phyloP scores from a whole-genome alignment of 2,329 filamentous ascomycete genomes.

The Aspergillus texensis region DNA sequence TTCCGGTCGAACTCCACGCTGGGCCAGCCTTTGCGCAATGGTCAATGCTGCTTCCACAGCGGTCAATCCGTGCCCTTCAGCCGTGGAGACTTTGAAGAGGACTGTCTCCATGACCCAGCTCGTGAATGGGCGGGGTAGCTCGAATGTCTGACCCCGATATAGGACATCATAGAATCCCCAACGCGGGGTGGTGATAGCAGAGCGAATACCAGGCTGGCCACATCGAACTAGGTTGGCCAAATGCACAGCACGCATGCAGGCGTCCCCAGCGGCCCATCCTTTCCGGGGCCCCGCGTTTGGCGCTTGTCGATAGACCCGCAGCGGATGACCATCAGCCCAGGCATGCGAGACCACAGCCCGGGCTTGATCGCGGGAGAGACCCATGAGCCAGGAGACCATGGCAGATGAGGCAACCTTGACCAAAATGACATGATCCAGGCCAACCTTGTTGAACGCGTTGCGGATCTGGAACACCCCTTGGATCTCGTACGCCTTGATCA shows the following conservation, averaged over 20 bases:
- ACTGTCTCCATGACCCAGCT: constrained; percentile 28
- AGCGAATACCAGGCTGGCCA: background rate
- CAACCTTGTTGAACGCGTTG: constrained; percentile 44
- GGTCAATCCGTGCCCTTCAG: constrained; percentile 38
- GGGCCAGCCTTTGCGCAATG: constrained; percentile 14
- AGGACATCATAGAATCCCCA: constrained; percentile 41
- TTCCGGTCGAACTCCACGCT: constrained; percentile 14
- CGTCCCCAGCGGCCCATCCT: constrained; percentile 48
- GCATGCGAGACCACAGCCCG: constrained; percentile 41
- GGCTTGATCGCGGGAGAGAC: constrained; percentile 33
- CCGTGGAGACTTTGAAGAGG: constrained; percentile 30
- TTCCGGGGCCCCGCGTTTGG: constrained; percentile 43
- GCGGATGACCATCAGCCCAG: constrained; percentile 44
- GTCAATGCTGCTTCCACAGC: constrained; percentile 36
- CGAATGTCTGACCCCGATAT: constrained; percentile 24
- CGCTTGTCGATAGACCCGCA: constrained; percentile 37
- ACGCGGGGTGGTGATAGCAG: constrained; percentile 32
- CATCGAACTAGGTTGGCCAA: constrained; percentile 22
- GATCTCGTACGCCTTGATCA: constrained; percentile 49
- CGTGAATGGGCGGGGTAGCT: constrained; percentile 21
- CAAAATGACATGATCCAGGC: constrained; percentile 47
- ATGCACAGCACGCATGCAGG: constrained; percentile 45
- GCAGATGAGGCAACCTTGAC: constrained; percentile 47
- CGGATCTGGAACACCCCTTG: constrained; percentile 42
- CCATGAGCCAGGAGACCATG: constrained; percentile 43